These are phyloP conservation scores for Gloeopeniophorella convolvens DNA, from an alignment of 768 basidiomycete genomes.

Conservation along the genomic window DNA sequence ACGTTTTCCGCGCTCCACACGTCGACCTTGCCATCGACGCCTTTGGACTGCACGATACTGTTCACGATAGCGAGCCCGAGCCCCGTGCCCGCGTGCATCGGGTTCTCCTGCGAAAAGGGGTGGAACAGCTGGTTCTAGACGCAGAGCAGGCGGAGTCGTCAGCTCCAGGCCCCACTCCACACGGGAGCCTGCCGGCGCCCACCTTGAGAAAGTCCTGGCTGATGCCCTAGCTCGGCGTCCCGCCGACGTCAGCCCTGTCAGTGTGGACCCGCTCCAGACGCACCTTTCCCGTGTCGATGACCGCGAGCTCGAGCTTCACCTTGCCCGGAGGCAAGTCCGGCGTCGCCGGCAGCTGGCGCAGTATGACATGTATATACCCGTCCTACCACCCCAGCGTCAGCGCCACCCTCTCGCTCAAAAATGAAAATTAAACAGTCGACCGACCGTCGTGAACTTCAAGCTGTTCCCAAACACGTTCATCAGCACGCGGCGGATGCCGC, in stretches of 20 bases:
- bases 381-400: conserved; percentile 38
- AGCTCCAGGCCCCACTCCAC: not conserved
- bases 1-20: conserved; percentile 87
- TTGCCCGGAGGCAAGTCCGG: conserved; percentile 49
- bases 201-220: conserved; percentile 90
- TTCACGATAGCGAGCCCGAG: conserved; percentile 93
- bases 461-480: conserved; percentile 97
- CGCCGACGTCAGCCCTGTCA: not conserved
- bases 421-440: too few relatives aligned
- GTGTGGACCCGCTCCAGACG: conserved; percentile 4
- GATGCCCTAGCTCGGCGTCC: conserved; percentile 55
- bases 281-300: conserved; percentile 87
- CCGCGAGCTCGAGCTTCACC: conserved; percentile 75
- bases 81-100: conserved; percentile 87
- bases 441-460: conserved; percentile 81
- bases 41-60: conserved; percentile 81
- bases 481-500: conserved; percentile 82
- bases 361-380: conserved; percentile 80
- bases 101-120: conserved; percentile 96
- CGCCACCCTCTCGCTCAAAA: not conserved
- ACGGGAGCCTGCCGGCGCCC: conserved; percentile 3
- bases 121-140: conserved; percentile 90
- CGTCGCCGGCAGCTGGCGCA: conserved; percentile 63
- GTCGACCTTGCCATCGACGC: conserved; percentile 86
- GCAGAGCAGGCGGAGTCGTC: not conserved